phyloP scores from a whole-genome alignment of 106 monocot genomes.

The Narthecium ossifragum region DNA sequence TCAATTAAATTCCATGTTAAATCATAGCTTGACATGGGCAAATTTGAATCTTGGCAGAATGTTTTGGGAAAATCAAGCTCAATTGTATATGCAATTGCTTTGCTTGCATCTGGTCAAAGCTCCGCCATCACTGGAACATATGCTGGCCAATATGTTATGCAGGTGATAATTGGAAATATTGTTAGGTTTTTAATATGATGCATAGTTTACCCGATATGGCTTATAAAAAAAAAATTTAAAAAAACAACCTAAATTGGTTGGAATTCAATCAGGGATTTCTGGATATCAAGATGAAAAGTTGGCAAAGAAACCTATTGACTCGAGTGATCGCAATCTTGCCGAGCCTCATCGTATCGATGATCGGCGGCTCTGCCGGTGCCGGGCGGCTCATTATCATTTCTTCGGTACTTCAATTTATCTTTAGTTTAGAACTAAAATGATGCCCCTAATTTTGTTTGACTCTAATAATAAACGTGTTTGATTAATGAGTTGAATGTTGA shows the following conservation, averaged over 20 bases:
- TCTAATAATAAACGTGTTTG: not conserved
- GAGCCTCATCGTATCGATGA: slow-evolving; percentile 76
- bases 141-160: slow-evolving; percentile 84
- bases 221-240: not conserved
- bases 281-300: slow-evolving; percentile 74
- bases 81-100: slow-evolving; percentile 53
- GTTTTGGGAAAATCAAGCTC: slow-evolving; percentile 76
- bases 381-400: slow-evolving; percentile 80
- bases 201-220: too few relatives aligned
- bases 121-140: slow-evolving; percentile 87
- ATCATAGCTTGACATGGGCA: too few relatives aligned
- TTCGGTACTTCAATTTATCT: too few relatives aligned
- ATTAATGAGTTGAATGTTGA: not conserved
- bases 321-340: slow-evolving; percentile 63
- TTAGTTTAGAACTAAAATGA: too few relatives aligned
- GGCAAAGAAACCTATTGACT: slow-evolving; percentile 70
- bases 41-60: slow-evolving; percentile 27
- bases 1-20: not conserved
- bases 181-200: not conserved
- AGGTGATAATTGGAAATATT: slow-evolving; percentile 28
- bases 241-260: not conserved
- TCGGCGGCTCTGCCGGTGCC: slow-evolving; percentile 69
- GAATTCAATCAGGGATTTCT: slow-evolving; percentile 56
- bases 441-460: too few relatives aligned
- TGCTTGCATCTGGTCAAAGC: slow-evolving; percentile 83